These are phyloP conservation scores for Lindgomyces ingoldianus DNA, from an alignment of 495 filamentous ascomycete genomes.

Conservation along the genomic window DNA sequence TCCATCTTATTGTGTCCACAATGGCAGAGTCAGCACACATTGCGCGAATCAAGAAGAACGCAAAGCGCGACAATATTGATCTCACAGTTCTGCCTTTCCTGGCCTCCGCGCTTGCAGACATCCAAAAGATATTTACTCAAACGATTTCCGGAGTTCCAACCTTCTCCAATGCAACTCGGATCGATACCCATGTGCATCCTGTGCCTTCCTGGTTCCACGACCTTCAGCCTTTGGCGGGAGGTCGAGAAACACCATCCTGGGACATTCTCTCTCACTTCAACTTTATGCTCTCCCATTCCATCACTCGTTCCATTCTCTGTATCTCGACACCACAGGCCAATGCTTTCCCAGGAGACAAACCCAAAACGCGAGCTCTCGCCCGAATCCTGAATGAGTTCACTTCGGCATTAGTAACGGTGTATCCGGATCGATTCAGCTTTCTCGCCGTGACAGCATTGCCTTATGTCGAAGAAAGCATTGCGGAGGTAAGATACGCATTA, in stretches of 20 bases:
- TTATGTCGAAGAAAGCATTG: constrained; percentile 30
- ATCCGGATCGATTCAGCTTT: constrained; percentile 34
- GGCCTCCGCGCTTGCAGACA: neutral
- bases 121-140: neutral
- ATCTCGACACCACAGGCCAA: constrained; percentile 35
- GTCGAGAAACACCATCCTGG: constrained; percentile 34
- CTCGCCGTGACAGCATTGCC: constrained; percentile 34
- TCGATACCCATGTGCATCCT: constrained; percentile 38
- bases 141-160: neutral
- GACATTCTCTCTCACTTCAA: constrained; percentile 20
- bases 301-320: constrained; percentile 31
- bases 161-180: constrained; percentile 24
- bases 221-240: constrained; percentile 31
- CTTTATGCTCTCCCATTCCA: constrained; percentile 33
- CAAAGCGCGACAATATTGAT: constrained; percentile 14
- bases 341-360: constrained; percentile 29
- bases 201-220: constrained; percentile 35
- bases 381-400: constrained; percentile 36
- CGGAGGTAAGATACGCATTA: constrained; percentile 34
- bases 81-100: constrained; percentile 7
- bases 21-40: neutral
- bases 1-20: neutral
- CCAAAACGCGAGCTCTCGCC: constrained; percentile 32
- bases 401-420: constrained; percentile 16
- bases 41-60: neutral